A percentile compares a stretch with the other conserved stretches of the same genome.
Conservation (phyloP, 371 early-diverging fungal species). For the Saksenaea oblongispora region DNA sequence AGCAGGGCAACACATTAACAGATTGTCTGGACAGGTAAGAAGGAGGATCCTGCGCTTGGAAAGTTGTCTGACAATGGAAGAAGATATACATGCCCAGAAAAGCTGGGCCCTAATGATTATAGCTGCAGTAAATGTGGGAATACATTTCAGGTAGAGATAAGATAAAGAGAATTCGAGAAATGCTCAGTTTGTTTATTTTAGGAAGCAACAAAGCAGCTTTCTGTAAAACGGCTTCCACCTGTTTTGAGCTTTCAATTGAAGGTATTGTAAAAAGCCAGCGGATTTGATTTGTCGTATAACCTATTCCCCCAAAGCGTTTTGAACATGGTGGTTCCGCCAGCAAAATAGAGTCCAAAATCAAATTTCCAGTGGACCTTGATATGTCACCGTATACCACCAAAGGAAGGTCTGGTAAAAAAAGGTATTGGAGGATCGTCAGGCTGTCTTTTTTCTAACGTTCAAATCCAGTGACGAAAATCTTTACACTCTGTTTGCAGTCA, state of each 20-base stretch:
- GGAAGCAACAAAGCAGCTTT: slow-evolving; percentile 86
- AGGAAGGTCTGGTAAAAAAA: slow-evolving; percentile 18
- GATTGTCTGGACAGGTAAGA: slow-evolving; percentile 61
- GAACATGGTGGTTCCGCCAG: slow-evolving; percentile 72
- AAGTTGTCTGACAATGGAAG: not conserved
- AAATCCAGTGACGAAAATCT: slow-evolving; percentile 46
- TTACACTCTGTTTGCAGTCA: slow-evolving; percentile 89
- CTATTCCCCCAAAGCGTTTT: slow-evolving; percentile 65
- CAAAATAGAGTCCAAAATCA: slow-evolving; percentile 88
- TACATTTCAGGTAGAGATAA: slow-evolving; percentile 41
- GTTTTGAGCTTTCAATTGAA: slow-evolving; percentile 91
- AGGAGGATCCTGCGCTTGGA: not conserved
- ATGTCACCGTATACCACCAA: slow-evolving; percentile 87
- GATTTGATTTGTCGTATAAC: not conserved
- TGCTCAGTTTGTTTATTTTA: slow-evolving; percentile 8
- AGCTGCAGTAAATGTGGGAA: slow-evolving; percentile 74
- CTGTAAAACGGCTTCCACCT: slow-evolving; percentile 82
- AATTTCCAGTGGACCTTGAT: slow-evolving; percentile 87
- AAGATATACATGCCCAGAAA: slow-evolving; percentile 77
- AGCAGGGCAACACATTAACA: slow-evolving; percentile 43
- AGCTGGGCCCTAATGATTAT: slow-evolving; percentile 70
- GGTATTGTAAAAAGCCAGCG: slow-evolving; percentile 33
- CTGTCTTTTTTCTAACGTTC: not conserved
- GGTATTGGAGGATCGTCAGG: slow-evolving; percentile 25
- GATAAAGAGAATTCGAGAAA: not conserved